A percentile compares a stretch with the other conserved stretches of the same genome.
Evolutionary conservation across 2,329 filamentous ascomycete species (phyloP).

Genomic region (Penicillium sp.): DNA sequence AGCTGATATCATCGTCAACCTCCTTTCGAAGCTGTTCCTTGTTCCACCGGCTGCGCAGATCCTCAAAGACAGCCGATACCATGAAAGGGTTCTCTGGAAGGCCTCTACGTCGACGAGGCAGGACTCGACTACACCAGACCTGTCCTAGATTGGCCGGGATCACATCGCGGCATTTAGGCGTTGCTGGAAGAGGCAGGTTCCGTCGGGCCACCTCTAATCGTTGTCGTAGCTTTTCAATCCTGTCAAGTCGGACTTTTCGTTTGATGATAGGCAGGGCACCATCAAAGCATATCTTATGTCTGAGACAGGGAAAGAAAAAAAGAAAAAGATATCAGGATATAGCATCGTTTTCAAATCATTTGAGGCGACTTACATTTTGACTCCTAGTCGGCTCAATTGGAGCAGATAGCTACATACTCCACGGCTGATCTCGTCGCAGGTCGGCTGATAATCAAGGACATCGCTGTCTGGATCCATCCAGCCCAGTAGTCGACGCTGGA

Average conservation of each 20-base stretch:
- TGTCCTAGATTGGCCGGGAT: slow-evolving; percentile 17
- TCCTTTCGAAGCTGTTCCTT: slow-evolving; percentile 24
- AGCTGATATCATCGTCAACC: slow-evolving; percentile 8
- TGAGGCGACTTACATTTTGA: slow-evolving; percentile 57
- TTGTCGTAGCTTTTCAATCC: slow-evolving; percentile 57
- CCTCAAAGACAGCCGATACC: slow-evolving; percentile 72
- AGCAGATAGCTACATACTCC: slow-evolving; percentile 62
- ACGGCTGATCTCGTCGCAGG: slow-evolving; percentile 61
- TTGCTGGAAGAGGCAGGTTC: slow-evolving; percentile 2
- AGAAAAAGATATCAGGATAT: background rate
- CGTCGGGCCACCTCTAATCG: slow-evolving; percentile 52
- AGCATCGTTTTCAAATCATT: background rate
- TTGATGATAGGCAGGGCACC: slow-evolving; percentile 71
- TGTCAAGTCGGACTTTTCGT: slow-evolving; percentile 55
- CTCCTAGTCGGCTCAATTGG: slow-evolving; percentile 52
- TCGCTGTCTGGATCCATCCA: slow-evolving; percentile 40
- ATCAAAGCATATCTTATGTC: slow-evolving; percentile 76
- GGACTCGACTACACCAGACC: slow-evolving; percentile 27
- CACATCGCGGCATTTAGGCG: slow-evolving; percentile 12
- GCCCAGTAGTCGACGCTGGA: slow-evolving; percentile 57
- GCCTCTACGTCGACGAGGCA: slow-evolving; percentile 30
- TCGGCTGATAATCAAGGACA: slow-evolving; percentile 53
- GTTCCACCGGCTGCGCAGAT: slow-evolving; percentile 52
- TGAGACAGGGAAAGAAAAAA: slow-evolving; percentile 32
- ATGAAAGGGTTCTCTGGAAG: slow-evolving; percentile 64